A percentile compares a stretch with the other conserved stretches of the same genome.
phyloP scores from a whole-genome alignment of 257 asterid species.

The Datura wrightii region DNA sequence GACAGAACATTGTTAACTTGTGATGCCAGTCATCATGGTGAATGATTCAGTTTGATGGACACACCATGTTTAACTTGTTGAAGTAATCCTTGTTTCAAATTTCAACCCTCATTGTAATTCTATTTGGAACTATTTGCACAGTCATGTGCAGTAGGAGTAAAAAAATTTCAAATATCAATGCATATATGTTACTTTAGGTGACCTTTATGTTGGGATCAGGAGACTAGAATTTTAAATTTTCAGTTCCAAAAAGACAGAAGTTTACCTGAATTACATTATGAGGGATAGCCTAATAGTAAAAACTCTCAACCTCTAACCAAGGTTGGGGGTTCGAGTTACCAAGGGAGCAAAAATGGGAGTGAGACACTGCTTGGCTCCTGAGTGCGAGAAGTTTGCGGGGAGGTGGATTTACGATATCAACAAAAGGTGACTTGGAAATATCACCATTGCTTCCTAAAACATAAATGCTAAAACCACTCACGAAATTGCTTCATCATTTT shows the following conservation, averaged over 20 bases:
- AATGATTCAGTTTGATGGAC: background rate
- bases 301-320: background rate
- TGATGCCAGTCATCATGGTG: background rate
- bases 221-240: background rate
- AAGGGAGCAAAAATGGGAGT: background rate
- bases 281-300: conserved; percentile 9
- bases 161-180: background rate
- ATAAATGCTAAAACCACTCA: background rate
- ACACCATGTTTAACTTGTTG: background rate
- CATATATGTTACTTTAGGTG: background rate
- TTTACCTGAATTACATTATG: background rate
- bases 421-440: background rate
- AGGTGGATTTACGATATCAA: background rate
- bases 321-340: background rate
- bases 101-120: background rate
- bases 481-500: background rate
- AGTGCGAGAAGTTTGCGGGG: background rate
- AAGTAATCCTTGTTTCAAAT: background rate
- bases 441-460: background rate
- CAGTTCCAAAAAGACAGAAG: background rate
- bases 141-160: conserved; percentile 5
- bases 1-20: background rate
- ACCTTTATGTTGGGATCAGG: background rate
- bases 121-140: conserved; percentile 24
- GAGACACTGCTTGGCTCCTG: background rate